phyloP scores from a whole-genome alignment of 768 basidiomycete species.

The Tulasnella sp. region DNA sequence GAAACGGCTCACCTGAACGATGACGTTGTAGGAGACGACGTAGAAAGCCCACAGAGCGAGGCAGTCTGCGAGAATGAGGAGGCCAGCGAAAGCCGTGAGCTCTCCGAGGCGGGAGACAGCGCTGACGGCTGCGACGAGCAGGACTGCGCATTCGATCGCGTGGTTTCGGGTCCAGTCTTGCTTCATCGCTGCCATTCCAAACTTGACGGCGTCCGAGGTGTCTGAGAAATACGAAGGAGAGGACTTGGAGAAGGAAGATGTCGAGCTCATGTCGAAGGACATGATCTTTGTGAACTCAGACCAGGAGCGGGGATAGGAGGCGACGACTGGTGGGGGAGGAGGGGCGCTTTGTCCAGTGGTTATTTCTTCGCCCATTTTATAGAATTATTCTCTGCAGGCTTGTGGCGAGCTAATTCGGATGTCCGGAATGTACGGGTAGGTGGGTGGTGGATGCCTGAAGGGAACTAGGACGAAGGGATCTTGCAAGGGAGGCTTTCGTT shows the following conservation, averaged over 20 bases:
- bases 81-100: constrained; percentile 88
- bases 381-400: neutral
- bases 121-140: constrained; percentile 79
- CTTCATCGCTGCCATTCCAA: neutral
- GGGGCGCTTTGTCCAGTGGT: neutral
- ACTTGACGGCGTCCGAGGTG: neutral
- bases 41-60: constrained; percentile 86
- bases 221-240: neutral
- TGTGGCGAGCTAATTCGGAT: neutral
- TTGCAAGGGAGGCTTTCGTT: neutral
- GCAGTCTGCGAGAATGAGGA: constrained; percentile 82
- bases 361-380: neutral
- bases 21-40: constrained; percentile 78
- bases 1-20: constrained; percentile 71
- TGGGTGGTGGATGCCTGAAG: neutral
- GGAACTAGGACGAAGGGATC: neutral
- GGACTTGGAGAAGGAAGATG: neutral
- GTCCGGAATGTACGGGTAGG: neutral
- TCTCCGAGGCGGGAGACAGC: constrained; percentile 89
- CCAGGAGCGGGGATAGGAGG: constrained; percentile 12
- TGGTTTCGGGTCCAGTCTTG: constrained; percentile 60
- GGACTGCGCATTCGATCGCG: constrained; percentile 83
- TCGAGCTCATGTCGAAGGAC: constrained; percentile 5
- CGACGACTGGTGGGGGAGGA: neutral
- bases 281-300: neutral